phyloP scores from a whole-genome alignment of 2,329 filamentous ascomycete genomes.

The Penicillium sp. region DNA sequence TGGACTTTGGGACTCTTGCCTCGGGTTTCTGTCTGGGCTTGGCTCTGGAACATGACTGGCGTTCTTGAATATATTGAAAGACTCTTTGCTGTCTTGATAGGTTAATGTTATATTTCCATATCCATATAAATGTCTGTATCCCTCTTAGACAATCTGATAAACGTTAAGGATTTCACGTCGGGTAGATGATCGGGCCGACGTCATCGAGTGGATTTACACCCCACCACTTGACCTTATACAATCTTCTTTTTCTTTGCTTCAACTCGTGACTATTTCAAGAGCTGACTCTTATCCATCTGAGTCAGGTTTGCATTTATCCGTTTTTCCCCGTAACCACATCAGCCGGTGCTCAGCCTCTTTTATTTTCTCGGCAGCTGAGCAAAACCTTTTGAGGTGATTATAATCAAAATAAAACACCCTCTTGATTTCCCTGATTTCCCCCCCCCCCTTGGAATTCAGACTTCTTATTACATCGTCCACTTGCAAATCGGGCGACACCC shows the following conservation, averaged over 20 bases:
- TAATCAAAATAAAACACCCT: slow-evolving; percentile 6
- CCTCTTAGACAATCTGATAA: neutral
- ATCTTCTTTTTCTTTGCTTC: neutral
- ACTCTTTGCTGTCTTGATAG: slow-evolving; percentile 1
- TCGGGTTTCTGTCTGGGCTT: slow-evolving; percentile 6
- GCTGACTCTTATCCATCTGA: slow-evolving; percentile 13
- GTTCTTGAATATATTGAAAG: slow-evolving; percentile 22
- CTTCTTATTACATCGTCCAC: slow-evolving; percentile 16
- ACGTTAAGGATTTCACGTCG: slow-evolving; percentile 1
- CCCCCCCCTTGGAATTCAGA: neutral
- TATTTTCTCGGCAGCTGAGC: slow-evolving; percentile 8
- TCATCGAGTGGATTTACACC: slow-evolving; percentile 22
- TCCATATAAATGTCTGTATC: neutral
- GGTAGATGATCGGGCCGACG: slow-evolving; percentile 22
- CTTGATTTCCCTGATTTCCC: slow-evolving; percentile 6
- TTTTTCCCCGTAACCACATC: neutral
- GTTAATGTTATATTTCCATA: slow-evolving; percentile 3
- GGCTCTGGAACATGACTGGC: slow-evolving; percentile 10
- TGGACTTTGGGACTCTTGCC: slow-evolving; percentile 12
- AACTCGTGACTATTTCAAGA: slow-evolving; percentile 8
- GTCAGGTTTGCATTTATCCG: slow-evolving; percentile 3
- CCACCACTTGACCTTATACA: slow-evolving; percentile 15
- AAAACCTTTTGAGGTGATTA: slow-evolving; percentile 4
- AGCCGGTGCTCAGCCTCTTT: slow-evolving; percentile 8
- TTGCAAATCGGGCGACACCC: slow-evolving; percentile 20